Percentiles rank a stretch among this genome's conserved stretches.
Conservation (phyloP, 805 yeast genomes). For the Ogataea polymorpha region DNA sequence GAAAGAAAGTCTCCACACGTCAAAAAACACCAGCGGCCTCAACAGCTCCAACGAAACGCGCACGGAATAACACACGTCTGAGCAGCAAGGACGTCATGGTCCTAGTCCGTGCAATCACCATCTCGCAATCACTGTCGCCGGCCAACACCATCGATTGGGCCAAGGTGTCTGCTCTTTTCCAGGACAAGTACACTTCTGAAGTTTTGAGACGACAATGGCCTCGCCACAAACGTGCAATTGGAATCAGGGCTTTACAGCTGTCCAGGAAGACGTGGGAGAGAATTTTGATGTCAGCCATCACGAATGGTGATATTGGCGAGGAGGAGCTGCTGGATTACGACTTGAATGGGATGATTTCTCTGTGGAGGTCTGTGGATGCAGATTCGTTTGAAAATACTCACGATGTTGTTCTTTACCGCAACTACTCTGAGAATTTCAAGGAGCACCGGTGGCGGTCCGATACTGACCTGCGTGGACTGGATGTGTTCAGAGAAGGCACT, state of each 20-base stretch:
- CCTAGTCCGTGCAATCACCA: conserved; percentile 62
- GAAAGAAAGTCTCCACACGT: conserved; percentile 26
- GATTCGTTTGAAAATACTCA: conserved; percentile 31
- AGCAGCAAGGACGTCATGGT: conserved; percentile 45
- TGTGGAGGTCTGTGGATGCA: conserved; percentile 58
- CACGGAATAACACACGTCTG: conserved; percentile 24
- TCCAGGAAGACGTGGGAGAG: conserved; percentile 62
- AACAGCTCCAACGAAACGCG: conserved; percentile 11
- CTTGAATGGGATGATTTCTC: conserved; percentile 47
- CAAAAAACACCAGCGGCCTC: conserved; percentile 9
- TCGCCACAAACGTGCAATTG: conserved; percentile 54
- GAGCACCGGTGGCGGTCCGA: conserved; percentile 43
- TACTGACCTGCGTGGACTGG: conserved; percentile 28
- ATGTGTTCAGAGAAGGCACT: conserved; percentile 45
- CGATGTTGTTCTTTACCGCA: conserved; percentile 31
- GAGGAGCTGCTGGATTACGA: conserved; percentile 52
- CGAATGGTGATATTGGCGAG: conserved; percentile 47
- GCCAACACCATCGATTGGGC: conserved; percentile 64
- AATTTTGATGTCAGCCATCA: conserved; percentile 56
- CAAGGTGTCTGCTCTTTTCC: conserved; percentile 49
- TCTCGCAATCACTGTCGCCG: conserved; percentile 55
- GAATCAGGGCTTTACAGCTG: conserved; percentile 53
- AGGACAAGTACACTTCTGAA: conserved; percentile 37
- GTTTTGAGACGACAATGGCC: conserved; percentile 68
- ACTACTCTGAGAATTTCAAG: conserved; percentile 45